Base-by-base conservation (phyloP, 371 early-diverging fungal species). In the Massospora cicadina region DNA sequence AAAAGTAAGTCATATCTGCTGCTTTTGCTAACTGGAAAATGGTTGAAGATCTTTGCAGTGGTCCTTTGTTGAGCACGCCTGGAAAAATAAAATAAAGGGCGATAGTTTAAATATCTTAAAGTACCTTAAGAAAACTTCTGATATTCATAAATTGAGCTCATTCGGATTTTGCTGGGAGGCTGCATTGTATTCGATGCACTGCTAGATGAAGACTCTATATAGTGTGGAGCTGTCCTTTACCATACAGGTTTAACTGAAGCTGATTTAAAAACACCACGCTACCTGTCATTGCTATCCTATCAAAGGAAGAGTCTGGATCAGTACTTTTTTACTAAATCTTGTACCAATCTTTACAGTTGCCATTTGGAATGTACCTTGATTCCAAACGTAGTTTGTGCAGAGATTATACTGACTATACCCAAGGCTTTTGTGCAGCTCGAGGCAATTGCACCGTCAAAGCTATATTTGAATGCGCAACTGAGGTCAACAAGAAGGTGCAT, bases 401-500 rank as follows among this genome's bases (percentile, higher is more conserved):
- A 43, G 77, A 81, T 54, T 87, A 84, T 66, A 80, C 81, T 68
- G 84, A 85, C 65, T 78, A 80, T 75, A 71, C 55, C 66, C 88
- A 87, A 56, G 88, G 86, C 31, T 87, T 85, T 73, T 80, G 79
- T 69, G 84, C 80, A 60, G 76, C 85, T 55, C 77, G 86, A 65
- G 82, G 81, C 54, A 77, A 86, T 68, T 87, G 71, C 71, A 55
- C 65, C 1, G 71, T 83, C 28, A 73, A 74, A 65, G 55, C 73
- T 7, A 75, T 75, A 65, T 74, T 66, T 10, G 72, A 80, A 68
- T 65, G 81, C 61, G 77, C 76, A 10, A 76, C 70, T 55, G 80
- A 80, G 66, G 81, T 76, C 13, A 75, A 82, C 26, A 69, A 74
- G 55, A 65, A 77, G 43, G 77, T 77, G 43, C 67, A 68, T 58